Conservation (phyloP, 495 filamentous ascomycete species). For the Tuber melanosporum region DNA sequence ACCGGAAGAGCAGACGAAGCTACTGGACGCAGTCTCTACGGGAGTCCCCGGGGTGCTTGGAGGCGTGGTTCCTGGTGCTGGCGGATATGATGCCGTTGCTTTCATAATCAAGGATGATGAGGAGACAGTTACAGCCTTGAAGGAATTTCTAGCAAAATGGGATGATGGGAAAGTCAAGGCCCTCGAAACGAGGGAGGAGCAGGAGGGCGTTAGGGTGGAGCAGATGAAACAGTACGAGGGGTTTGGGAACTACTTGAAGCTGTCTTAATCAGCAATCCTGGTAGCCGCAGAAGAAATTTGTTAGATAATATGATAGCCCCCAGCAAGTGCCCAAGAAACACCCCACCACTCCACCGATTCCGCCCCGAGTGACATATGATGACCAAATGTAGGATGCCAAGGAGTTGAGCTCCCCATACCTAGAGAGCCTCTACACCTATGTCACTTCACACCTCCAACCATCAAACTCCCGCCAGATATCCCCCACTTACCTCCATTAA, state of each 20-base stretch:
- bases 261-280: background rate
- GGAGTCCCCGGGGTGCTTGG: constrained; percentile 72
- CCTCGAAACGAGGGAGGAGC: constrained; percentile 76
- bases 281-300: background rate
- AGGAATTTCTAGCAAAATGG: constrained; percentile 59
- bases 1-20: constrained; percentile 71
- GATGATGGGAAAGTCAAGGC: constrained; percentile 61
- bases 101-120: constrained; percentile 69
- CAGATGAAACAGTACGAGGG: constrained; percentile 54
- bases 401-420: background rate
- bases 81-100: constrained; percentile 86
- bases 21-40: constrained; percentile 65
- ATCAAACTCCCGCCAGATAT: background rate
- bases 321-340: background rate
- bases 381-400: background rate
- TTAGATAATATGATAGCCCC: background rate
- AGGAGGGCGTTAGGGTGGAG: constrained; percentile 73
- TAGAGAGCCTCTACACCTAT: background rate
- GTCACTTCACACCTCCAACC: background rate
- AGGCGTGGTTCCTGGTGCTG: constrained; percentile 89
- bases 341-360: background rate
- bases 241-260: constrained; percentile 48
- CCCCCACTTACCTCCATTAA: background rate
- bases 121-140: constrained; percentile 57
- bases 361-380: background rate